These are phyloP conservation scores for Gyromitra esculenta DNA, from an alignment of 2,329 filamentous ascomycete species.

Conservation along the genomic window DNA sequence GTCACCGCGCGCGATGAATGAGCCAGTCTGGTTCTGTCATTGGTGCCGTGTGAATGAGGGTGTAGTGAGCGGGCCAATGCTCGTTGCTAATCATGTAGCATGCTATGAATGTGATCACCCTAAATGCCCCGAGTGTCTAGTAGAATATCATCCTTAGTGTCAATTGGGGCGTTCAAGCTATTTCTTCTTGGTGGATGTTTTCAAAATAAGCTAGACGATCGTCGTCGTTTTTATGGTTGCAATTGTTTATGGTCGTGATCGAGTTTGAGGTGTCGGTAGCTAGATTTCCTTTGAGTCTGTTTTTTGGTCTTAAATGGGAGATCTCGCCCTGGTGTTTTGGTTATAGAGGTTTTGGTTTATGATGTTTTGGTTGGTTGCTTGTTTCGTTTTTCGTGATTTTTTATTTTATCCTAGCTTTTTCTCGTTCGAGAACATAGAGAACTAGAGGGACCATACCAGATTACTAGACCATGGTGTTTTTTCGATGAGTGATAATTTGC, in stretches of 20 bases:
- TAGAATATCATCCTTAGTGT: neutral
- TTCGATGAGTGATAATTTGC: too few species aligned
- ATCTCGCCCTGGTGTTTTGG: neutral
- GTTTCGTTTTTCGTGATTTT: neutral
- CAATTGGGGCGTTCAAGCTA: neutral
- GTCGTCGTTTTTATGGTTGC: neutral
- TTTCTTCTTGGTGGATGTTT: neutral
- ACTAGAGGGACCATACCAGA: too few species aligned
- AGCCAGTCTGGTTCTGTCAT: conserved; percentile 28
- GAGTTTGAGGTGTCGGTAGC: neutral
- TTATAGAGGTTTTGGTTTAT: neutral
- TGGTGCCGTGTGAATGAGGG: neutral
- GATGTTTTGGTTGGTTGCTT: neutral
- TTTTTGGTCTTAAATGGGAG: neutral
- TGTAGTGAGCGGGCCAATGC: conserved; percentile 11
- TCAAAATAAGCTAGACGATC: neutral
- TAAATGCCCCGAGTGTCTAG: neutral
- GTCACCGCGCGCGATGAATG: neutral
- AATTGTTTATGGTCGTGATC: too few species aligned
- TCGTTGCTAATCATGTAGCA: neutral
- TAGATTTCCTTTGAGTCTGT: neutral
- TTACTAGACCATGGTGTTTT: too few species aligned
- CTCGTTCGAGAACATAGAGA: too few species aligned
- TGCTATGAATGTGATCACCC: conserved; percentile 21
- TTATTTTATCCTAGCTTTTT: too few species aligned